A percentile compares a stretch with the other conserved stretches of the same genome.
These are phyloP conservation scores for Lipomyces yamanashiensis DNA, from an alignment of 805 yeast genomes.

Conservation along the genomic window DNA sequence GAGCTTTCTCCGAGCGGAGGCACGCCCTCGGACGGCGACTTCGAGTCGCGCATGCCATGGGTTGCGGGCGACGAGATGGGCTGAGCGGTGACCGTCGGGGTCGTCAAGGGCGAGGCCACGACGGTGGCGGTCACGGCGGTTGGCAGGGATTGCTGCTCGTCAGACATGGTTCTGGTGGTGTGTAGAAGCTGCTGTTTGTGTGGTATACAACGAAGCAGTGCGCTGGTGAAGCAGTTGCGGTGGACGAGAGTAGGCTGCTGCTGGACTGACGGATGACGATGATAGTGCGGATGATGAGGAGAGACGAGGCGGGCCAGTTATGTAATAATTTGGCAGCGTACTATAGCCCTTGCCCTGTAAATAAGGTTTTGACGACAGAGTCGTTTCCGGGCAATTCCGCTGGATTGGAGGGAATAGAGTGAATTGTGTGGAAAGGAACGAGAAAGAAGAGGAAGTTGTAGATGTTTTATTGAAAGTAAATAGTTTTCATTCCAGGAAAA, in stretches of 20 bases:
- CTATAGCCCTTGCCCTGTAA: background rate
- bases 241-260: background rate
- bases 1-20: constrained; percentile 38
- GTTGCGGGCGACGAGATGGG: constrained; percentile 2
- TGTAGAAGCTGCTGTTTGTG: background rate
- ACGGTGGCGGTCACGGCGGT: constrained; percentile 8
- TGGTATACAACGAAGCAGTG: background rate
- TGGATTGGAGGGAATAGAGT: no score
- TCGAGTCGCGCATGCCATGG: background rate
- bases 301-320: constrained; percentile 14
- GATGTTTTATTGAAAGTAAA: no score
- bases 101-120: background rate
- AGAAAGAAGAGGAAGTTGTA: no score
- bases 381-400: background rate
- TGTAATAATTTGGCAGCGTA: background rate
- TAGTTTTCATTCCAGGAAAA: no score
- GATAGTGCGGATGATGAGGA: constrained; percentile 4
- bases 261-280: background rate
- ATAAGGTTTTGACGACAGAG: background rate
- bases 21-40: constrained; percentile 19
- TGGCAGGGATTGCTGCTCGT: background rate
- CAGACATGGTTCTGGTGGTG: background rate
- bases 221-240: background rate
- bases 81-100: constrained; percentile 5
- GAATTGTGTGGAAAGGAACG: no score